Evolutionary conservation across 768 basidiomycete genomes (phyloP).

Genomic region (Cystofilobasidium ferigula): DNA sequence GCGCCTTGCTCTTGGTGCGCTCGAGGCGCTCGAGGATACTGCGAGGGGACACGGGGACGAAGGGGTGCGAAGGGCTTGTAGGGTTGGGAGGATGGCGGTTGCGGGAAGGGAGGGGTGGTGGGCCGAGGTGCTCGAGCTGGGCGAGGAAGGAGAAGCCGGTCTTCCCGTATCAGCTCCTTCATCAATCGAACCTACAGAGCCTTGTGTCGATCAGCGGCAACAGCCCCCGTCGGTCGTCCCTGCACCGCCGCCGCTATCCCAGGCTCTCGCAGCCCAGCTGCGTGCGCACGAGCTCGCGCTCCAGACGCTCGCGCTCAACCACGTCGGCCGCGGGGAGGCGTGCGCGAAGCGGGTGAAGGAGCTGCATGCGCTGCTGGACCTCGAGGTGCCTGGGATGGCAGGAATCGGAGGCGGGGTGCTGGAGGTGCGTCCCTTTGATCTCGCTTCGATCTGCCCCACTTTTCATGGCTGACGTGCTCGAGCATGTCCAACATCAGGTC

Average conservation of each 20-base stretch:
- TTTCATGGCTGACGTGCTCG: background rate
- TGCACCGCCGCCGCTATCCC: background rate
- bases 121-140: background rate
- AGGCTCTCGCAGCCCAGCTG: background rate
- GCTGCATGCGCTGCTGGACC: constrained; percentile 17
- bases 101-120: constrained; percentile 6
- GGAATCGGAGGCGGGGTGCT: constrained; percentile 18
- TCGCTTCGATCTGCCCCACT: background rate
- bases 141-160: background rate
- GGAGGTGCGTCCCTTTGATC: constrained; percentile 17
- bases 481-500: background rate
- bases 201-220: no score
- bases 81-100: background rate
- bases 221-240: no score
- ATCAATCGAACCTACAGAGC: no score
- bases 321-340: constrained; percentile 6
- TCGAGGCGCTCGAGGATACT: background rate
- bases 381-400: background rate
- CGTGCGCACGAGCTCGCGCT: constrained; percentile 12
- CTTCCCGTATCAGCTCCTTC: background rate
- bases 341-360: constrained; percentile 10
- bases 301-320: constrained; percentile 5
- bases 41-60: background rate
- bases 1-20: background rate
- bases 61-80: background rate